Base-by-base conservation (phyloP, 2,329 filamentous ascomycete species). In the Elsinoe perseae region DNA sequence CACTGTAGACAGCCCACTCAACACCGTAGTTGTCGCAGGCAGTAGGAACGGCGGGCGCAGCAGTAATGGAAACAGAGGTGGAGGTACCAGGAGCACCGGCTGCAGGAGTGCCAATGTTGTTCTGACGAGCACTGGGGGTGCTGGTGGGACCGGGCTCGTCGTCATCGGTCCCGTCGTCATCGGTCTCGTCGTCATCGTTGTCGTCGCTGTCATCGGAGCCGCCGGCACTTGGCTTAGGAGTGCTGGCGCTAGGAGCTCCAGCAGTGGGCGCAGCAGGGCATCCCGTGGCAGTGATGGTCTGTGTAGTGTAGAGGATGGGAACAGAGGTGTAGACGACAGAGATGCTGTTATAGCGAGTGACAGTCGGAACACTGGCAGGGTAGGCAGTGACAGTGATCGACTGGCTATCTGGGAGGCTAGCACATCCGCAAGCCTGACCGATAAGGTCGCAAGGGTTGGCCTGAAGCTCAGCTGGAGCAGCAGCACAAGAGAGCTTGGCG, bases 1-100 rank as follows among this genome's bases (percentile, higher is more conserved):
- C 18, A 30, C 28, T 52, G 48, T 52, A 52, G 48, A 52, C 48
- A 25, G 48, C 48, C 48, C 48, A 52, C 28, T 52, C 48, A 9
- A 52, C 48, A 38, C 48, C 48, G 18, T 8, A 23, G 30, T 52
- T 52, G 16, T 52, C 48, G 30, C 48, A 52, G n/a, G 25, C 48
- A 20, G 48, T 52, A n/a, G 48, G 48, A 16, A 52, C 25, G 20
- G 30, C 48, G 38, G 48, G 28, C 5, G 48, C 48, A 23, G 25
- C n/a, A 38, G 48, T 52, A 20, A 30, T 28, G 10, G 38, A 20
- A 12, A n/a, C 48, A n/a, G 30, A 25, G 18, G 44, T n/a, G 6
- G 48, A 38, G 16, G 30, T 34, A n/a, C 18, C 32, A 23, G 48
- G 4, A 36, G 27, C 14, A 18, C 12, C 4, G 20, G 6, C 48